These are phyloP conservation scores for Mycosphaerella arachidis DNA, from an alignment of 2,329 filamentous ascomycete genomes.

Conservation along the genomic window DNA sequence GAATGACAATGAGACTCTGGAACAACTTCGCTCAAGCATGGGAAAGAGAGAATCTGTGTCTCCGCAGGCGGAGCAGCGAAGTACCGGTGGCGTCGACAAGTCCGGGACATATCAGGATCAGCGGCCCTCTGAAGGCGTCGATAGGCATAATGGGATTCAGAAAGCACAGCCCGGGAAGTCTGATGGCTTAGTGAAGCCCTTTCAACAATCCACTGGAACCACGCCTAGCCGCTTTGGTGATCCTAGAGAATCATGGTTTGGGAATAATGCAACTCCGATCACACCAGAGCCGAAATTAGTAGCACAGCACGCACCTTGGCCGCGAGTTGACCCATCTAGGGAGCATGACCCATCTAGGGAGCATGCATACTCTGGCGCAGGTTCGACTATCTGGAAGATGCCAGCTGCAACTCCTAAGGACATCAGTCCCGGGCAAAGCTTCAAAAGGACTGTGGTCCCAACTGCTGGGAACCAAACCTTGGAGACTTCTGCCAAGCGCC, in stretches of 20 bases:
- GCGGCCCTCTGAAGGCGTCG: not conserved
- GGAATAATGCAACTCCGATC: not conserved
- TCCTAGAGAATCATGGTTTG: not conserved
- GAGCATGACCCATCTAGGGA: too few species aligned
- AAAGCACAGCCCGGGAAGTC: not conserved
- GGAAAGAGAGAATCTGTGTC: not conserved
- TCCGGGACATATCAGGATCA: not conserved
- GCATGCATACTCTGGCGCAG: not conserved
- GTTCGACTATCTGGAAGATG: not conserved
- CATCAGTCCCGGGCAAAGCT: not conserved
- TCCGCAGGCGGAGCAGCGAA: not conserved
- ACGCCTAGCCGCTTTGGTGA: not conserved
- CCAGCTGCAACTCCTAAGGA: not conserved
- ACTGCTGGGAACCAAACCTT: constrained; percentile 4
- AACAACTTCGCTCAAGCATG: not conserved
- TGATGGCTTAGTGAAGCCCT: not conserved
- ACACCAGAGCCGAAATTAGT: not conserved
- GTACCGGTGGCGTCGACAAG: not conserved
- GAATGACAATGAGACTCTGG: not conserved
- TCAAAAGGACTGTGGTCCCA: not conserved
- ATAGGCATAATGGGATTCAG: not conserved
- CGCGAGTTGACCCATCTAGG: too few species aligned
- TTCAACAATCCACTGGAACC: not conserved
- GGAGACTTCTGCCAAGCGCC: constrained; percentile 1
- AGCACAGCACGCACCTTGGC: not conserved